Evolutionary conservation across 1,284 basidiomycete species (phyloP).

Genomic region (Pseudozyma thailandica): DNA sequence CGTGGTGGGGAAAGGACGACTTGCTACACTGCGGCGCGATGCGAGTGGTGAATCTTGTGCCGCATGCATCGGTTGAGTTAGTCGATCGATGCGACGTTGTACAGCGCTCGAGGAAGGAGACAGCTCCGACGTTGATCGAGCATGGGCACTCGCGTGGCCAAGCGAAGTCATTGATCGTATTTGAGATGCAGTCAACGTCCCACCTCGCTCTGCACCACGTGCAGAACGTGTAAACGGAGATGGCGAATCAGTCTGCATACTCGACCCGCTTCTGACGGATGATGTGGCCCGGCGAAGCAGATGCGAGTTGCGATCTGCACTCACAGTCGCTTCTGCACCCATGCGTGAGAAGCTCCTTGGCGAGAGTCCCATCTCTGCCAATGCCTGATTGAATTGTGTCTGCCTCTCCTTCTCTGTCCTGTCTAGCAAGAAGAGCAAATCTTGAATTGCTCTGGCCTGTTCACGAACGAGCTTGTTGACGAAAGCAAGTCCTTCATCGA

Average conservation of each 20-base stretch:
- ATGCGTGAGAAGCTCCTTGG: conserved; percentile 39
- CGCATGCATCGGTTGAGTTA: conserved; percentile 7
- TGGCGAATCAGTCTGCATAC: conserved; percentile 17
- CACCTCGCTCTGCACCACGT: conserved; percentile 19
- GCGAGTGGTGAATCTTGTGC: conserved; percentile 24
- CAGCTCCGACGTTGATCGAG: conserved; percentile 41
- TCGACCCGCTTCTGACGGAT: conserved; percentile 19
- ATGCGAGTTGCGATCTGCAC: conserved; percentile 20
- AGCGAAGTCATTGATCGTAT: conserved; percentile 45
- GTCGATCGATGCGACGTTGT: conserved; percentile 25
- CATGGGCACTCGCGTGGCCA: conserved; percentile 29
- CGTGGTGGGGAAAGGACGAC: conserved; percentile 14
- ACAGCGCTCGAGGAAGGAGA: conserved; percentile 35
- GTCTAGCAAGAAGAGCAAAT: conserved; percentile 42
- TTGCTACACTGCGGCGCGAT: conserved; percentile 16
- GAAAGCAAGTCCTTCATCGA: conserved; percentile 44
- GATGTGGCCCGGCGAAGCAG: conserved; percentile 22
- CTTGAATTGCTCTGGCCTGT: conserved; percentile 44
- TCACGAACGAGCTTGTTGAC: conserved; percentile 48
- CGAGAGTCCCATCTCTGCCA: conserved; percentile 41
- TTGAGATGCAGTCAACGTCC: conserved; percentile 38
- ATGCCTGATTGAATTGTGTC: conserved; percentile 39
- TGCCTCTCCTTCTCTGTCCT: conserved; percentile 49
- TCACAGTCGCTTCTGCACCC: conserved; percentile 8
- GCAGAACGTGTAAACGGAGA: conserved; percentile 14